These are phyloP conservation scores for Pyrus betulifolia DNA, from an alignment of 306 rosid genomes.

Conservation along the genomic window DNA sequence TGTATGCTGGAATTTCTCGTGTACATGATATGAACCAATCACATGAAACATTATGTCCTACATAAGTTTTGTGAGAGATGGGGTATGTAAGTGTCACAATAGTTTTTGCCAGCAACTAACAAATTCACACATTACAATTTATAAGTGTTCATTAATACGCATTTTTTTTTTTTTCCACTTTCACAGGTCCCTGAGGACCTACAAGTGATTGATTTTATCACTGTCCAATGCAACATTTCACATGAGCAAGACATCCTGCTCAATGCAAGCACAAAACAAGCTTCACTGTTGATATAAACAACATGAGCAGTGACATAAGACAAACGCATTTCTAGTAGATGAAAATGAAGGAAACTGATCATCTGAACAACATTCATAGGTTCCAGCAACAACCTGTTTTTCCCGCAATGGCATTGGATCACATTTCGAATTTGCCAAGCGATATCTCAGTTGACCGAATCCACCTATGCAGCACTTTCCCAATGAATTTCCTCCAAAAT, in stretches of 20 bases:
- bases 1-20: neutral
- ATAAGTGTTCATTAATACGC: neutral
- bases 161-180: neutral
- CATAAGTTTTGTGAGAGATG: no score
- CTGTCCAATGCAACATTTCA: slow-evolving; percentile 42
- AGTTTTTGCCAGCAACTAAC: no score
- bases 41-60: no score
- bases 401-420: slow-evolving; percentile 33
- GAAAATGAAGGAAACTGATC: slow-evolving; percentile 32
- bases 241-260: slow-evolving; percentile 42
- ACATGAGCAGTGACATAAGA: slow-evolving; percentile 29
- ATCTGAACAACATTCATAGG: slow-evolving; percentile 22
- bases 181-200: slow-evolving; percentile 69
- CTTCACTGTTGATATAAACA: slow-evolving; percentile 2
- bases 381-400: slow-evolving; percentile 17
- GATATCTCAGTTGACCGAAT: slow-evolving; percentile 36
- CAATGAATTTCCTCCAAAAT: slow-evolving; percentile 61
- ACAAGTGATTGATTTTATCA: slow-evolving; percentile 54
- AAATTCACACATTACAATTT: no score
- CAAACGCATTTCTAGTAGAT: slow-evolving; percentile 27
- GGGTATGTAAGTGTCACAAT: no score
- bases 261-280: neutral
- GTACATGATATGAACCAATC: no score
- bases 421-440: slow-evolving; percentile 28
- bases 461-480: slow-evolving; percentile 39